Conservation (phyloP, 352 stramenopile genomes). For the Halophytophthora polymorphica region DNA sequence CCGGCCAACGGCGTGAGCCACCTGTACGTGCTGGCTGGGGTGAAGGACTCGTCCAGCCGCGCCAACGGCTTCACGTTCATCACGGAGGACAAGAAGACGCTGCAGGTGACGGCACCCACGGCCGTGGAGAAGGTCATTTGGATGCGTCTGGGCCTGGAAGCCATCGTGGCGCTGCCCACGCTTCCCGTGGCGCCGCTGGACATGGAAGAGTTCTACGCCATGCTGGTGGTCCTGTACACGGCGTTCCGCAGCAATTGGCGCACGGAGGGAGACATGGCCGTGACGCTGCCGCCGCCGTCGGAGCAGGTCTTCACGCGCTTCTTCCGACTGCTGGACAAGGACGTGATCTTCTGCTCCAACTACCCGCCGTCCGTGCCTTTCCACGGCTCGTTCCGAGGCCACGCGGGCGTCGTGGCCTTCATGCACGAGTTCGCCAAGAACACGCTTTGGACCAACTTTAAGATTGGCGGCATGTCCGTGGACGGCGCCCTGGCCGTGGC, state of each 20-base stretch:
- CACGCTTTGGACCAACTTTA: slow-evolving; percentile 85
- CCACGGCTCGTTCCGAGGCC: slow-evolving; percentile 74
- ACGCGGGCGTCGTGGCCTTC: slow-evolving; percentile 68
- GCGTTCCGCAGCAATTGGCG: slow-evolving; percentile 75
- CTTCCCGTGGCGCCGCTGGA: slow-evolving; percentile 77
- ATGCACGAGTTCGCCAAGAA: slow-evolving; percentile 79
- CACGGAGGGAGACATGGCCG: slow-evolving; percentile 85
- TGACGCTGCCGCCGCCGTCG: slow-evolving; percentile 78
- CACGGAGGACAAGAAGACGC: slow-evolving; percentile 82
- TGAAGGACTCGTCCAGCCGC: slow-evolving; percentile 81
- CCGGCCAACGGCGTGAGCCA: slow-evolving; percentile 56
- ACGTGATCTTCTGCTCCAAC: slow-evolving; percentile 87
- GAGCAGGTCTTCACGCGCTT: slow-evolving; percentile 88
- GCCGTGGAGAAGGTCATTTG: slow-evolving; percentile 86
- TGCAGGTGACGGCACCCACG: slow-evolving; percentile 73
- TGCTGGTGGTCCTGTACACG: slow-evolving; percentile 86
- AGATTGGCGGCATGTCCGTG: slow-evolving; percentile 79
- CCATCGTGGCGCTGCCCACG: slow-evolving; percentile 81
- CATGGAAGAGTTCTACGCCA: slow-evolving; percentile 89
- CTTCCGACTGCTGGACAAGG: slow-evolving; percentile 81
- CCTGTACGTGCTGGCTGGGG: slow-evolving; percentile 74
- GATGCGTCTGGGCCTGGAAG: slow-evolving; percentile 82
- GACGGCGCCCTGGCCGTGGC: slow-evolving; percentile 83
- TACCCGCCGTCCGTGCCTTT: slow-evolving; percentile 88
- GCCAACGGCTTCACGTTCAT: slow-evolving; percentile 87